A percentile compares a stretch with the other conserved stretches of the same genome.
phyloP scores from a whole-genome alignment of 2,329 filamentous ascomycete species.

The Clonostachys chloroleuca region DNA sequence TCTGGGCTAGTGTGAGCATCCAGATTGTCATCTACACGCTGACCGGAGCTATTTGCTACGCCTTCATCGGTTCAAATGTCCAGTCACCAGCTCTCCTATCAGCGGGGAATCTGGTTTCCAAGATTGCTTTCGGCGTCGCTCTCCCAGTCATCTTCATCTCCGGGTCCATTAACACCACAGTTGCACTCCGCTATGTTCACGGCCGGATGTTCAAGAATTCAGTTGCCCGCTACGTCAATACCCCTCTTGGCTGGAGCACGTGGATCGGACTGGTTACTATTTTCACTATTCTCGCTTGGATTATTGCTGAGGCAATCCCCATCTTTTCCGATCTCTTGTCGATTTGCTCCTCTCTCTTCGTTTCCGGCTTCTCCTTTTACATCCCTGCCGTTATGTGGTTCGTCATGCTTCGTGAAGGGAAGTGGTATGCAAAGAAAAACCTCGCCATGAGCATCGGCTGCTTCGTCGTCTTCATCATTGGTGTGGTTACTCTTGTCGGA shows the following conservation, averaged over 20 bases:
- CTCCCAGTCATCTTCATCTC: constrained; percentile 72
- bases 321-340: constrained; percentile 67
- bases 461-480: constrained; percentile 17
- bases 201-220: constrained; percentile 36
- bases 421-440: constrained; percentile 20
- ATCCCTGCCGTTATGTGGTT: constrained; percentile 37
- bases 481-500: constrained; percentile 21
- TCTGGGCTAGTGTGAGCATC: constrained; percentile 56
- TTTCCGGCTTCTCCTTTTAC: constrained; percentile 38
- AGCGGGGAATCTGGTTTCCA: constrained; percentile 52
- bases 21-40: constrained; percentile 64
- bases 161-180: constrained; percentile 61
- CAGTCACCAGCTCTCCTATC: constrained; percentile 65
- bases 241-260: constrained; percentile 37
- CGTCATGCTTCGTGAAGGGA: constrained; percentile 26
- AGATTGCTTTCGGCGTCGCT: constrained; percentile 66
- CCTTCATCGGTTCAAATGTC: constrained; percentile 60
- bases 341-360: constrained; percentile 44
- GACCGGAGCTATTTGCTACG: constrained; percentile 64
- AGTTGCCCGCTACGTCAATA: constrained; percentile 41
- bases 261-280: constrained; percentile 56
- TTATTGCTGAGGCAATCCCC: constrained; percentile 70
- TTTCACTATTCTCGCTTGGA: constrained; percentile 61
- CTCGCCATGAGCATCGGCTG: constrained; percentile 15
- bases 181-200: constrained; percentile 39